Conservation (phyloP, 352 stramenopile genomes). For the Phytopythium delawarense region DNA sequence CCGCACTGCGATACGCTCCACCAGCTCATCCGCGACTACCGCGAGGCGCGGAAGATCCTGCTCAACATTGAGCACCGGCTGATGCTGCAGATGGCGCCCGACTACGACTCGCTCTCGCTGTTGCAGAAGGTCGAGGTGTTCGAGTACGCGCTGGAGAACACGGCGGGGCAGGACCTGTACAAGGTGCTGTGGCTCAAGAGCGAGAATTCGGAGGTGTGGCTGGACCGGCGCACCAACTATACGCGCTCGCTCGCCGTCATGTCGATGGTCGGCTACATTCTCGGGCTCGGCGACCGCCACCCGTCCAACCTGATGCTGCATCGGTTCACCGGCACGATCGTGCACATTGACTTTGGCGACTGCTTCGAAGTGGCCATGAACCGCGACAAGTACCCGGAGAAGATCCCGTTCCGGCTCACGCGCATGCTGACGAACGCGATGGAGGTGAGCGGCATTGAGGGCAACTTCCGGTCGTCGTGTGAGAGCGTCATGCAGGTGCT, state of each 20-base stretch:
- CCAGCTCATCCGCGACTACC: conserved; percentile 94
- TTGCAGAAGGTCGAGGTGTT: conserved; percentile 99
- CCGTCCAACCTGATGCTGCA: conserved; percentile 99
- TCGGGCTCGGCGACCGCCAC: conserved; percentile 98
- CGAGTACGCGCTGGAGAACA: conserved; percentile 90
- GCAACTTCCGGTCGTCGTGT: conserved; percentile 97
- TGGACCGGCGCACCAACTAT: conserved; percentile 97
- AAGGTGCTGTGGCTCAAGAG: conserved; percentile 96
- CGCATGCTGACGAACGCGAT: conserved; percentile 99
- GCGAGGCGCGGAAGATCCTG: conserved; percentile 87
- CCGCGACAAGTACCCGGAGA: conserved; percentile 98
- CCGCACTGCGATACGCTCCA: conserved; percentile 98
- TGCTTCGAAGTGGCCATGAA: conserved; percentile 99
- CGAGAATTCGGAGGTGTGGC: conserved; percentile 97
- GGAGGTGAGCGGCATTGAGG: conserved; percentile 97
- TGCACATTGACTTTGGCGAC: conserved; percentile 98
- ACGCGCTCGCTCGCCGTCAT: conserved; percentile 97
- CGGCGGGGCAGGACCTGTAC: conserved; percentile 95
- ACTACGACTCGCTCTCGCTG: conserved; percentile 96
- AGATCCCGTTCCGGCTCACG: conserved; percentile 98
- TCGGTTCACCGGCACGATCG: conserved; percentile 93
- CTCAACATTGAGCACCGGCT: conserved; percentile 94
- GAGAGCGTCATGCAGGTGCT: conserved; percentile 98
- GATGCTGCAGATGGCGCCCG: conserved; percentile 85
- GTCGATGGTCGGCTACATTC: conserved; percentile 98